Evolutionary conservation across 352 stramenopile genomes (phyloP), one percentile per base, ranked within the genome.

Genomic region (Phytopythium oedochilum): DNA sequence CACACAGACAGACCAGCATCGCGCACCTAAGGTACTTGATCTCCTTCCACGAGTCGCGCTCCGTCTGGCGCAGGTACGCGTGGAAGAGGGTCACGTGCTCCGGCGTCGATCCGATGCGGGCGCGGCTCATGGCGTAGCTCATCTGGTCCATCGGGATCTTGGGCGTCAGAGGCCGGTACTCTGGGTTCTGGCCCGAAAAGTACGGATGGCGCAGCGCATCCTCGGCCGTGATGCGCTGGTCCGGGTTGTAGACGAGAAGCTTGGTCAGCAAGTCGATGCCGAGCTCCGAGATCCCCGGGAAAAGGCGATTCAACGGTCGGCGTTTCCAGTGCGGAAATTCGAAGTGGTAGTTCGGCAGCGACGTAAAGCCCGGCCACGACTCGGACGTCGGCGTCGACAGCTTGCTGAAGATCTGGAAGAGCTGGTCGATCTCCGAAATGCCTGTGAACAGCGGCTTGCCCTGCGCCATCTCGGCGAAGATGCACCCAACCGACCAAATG

Each of bases 381-480:
- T 96, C 77, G 23, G 99, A 97, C 15, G 84, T 97, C 0, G 97
- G 97, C 14, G 97, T 99, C 57, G 97, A 98, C 25, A 99, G 72
- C 56, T 97, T 96, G 61, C 80, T 90, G 42, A 94, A 94, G 29
- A 94, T 92, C 66, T 92, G 81, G 63, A 91, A 92, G 8, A 94
- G 63, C 58, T 94, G 85, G 43, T 94, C 85, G 49, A 94, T 92
- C 61, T 94, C 70, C 14, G 72, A 90, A 50, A 86, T 85, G 48
- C 73, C 74, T 5, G 70, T 89, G 49, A 97, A 97, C 1, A 96
- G 71, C 23, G 84, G 84, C 29, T 88, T 84, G 31, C 70, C 71
- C 39, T 87, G 85, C 35, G 97, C 89, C 85, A 99, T 97, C 71
- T 99, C 97, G 5, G 95, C 97, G 71, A 99, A 97, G 38, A 99